Evolutionary conservation across 2,329 filamentous ascomycete genomes (phyloP).

Genomic region (Biscogniauxia marginata): DNA sequence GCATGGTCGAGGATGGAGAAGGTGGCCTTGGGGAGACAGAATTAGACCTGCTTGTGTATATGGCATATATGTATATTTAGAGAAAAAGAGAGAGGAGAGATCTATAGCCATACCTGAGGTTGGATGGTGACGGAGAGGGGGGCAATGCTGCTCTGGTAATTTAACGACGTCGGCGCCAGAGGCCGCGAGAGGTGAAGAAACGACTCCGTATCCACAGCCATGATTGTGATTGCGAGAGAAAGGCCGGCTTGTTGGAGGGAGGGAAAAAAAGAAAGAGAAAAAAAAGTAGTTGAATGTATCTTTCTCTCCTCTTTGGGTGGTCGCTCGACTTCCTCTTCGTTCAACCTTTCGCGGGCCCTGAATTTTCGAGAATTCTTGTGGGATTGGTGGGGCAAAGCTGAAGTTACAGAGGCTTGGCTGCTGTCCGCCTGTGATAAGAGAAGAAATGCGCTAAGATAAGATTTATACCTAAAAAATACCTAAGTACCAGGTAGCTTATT

Average conservation of each 20-base stretch:
- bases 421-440: not conserved
- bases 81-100: conserved; percentile 8
- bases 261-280: not conserved
- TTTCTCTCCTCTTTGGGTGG: not conserved
- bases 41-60: no score
- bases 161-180: conserved; percentile 76
- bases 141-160: conserved; percentile 80
- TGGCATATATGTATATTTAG: no score
- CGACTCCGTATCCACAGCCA: conserved; percentile 76
- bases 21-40: conserved; percentile 48
- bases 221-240: conserved; percentile 51
- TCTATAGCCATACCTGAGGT: conserved; percentile 70
- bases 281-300: not conserved
- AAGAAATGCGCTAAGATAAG: conserved; percentile 19
- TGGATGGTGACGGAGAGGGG: conserved; percentile 94
- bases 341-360: conserved; percentile 7
- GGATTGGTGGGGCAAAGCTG: conserved; percentile 24
- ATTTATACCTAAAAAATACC: not conserved
- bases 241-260: conserved; percentile 3
- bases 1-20: conserved; percentile 91
- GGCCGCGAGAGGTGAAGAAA: conserved; percentile 95
- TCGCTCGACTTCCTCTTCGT: conserved; percentile 8
- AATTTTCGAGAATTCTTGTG: conserved; percentile 27
- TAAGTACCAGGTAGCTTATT: no score
- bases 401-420: not conserved